Percentiles rank a stretch among this genome's conserved stretches.
These are phyloP conservation scores for Fulvia fulva DNA, from an alignment of 2,329 filamentous ascomycete species.

Conservation along the genomic window DNA sequence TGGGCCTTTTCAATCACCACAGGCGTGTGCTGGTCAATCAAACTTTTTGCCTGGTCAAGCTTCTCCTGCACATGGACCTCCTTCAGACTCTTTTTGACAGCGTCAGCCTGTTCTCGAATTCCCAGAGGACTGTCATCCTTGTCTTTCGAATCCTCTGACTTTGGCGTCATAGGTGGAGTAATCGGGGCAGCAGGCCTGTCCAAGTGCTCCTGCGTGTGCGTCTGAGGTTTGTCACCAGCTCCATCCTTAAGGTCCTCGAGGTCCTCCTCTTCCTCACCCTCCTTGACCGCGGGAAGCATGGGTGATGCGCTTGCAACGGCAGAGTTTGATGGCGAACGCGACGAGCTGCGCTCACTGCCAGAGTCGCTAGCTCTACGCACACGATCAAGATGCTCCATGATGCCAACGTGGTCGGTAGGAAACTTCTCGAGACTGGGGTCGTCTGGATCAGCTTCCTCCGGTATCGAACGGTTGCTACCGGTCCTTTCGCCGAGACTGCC, in stretches of 20 bases:
- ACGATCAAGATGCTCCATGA: constrained; percentile 32
- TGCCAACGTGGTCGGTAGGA: constrained; percentile 34
- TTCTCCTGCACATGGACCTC: neutral
- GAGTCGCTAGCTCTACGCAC: constrained; percentile 20
- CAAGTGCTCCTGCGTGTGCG: constrained; percentile 8
- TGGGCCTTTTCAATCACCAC: neutral
- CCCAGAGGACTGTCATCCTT: neutral
- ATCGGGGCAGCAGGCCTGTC: constrained; percentile 25
- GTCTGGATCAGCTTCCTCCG: constrained; percentile 27
- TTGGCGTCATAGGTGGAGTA: constrained; percentile 34
- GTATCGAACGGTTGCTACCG: constrained; percentile 17
- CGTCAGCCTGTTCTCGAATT: neutral
- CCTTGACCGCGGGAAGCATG: constrained; percentile 27
- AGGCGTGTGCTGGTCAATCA: neutral
- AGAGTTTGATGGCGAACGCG: constrained; percentile 8
- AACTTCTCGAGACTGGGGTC: constrained; percentile 33
- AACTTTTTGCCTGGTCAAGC: neutral
- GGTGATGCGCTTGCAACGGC: constrained; percentile 15
- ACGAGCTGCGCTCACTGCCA: neutral
- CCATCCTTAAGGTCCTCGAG: constrained; percentile 6
- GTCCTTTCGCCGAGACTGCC: constrained; percentile 8
- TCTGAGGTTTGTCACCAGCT: constrained; percentile 6
- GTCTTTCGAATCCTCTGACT: constrained; percentile 20
- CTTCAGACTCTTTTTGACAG: neutral
- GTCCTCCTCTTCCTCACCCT: constrained; percentile 25